A percentile compares a stretch with the other conserved stretches of the same genome.
phyloP scores from a whole-genome alignment of 2,329 filamentous ascomycete genomes.

The Exserohilum rostratum region DNA sequence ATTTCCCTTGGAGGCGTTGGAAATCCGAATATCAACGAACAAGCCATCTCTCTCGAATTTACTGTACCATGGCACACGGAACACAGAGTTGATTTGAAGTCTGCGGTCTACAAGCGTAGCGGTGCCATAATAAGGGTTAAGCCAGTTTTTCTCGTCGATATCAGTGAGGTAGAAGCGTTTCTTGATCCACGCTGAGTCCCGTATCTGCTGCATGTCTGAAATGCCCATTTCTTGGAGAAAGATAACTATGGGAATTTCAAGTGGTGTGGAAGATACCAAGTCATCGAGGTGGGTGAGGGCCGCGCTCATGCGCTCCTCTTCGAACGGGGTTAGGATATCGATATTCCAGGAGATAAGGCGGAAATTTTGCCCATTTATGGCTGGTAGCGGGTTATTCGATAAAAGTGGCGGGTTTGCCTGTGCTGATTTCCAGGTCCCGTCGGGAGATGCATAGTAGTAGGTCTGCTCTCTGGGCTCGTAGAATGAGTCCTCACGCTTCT shows the following conservation, averaged over 20 bases:
- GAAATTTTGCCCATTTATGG: conserved; percentile 15
- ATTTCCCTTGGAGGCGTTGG: background rate
- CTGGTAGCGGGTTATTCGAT: background rate
- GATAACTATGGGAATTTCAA: conserved; percentile 48
- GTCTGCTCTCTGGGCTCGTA: conserved; percentile 24
- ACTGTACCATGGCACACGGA: conserved; percentile 59
- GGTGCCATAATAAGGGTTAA: conserved; percentile 58
- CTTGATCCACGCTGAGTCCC: conserved; percentile 55
- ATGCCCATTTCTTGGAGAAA: conserved; percentile 61
- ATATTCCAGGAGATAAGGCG: conserved; percentile 58
- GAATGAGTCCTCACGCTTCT: conserved; percentile 1
- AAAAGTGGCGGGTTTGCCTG: background rate
- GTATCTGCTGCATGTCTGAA: conserved; percentile 55
- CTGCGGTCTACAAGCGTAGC: conserved; percentile 58
- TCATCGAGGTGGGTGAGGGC: conserved; percentile 50
- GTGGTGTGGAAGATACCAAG: conserved; percentile 28
- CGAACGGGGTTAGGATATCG: conserved; percentile 51
- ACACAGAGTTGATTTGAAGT: conserved; percentile 53
- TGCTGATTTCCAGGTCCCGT: conserved; percentile 1
- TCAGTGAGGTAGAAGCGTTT: conserved; percentile 59
- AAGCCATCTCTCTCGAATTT: conserved; percentile 61
- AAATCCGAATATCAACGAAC: conserved; percentile 58
- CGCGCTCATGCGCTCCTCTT: conserved; percentile 49
- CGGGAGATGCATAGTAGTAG: background rate
- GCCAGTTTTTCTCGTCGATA: conserved; percentile 53